Base-by-base conservation (phyloP, 1,284 basidiomycete species). In the Apiotrichum veenhuisii region DNA sequence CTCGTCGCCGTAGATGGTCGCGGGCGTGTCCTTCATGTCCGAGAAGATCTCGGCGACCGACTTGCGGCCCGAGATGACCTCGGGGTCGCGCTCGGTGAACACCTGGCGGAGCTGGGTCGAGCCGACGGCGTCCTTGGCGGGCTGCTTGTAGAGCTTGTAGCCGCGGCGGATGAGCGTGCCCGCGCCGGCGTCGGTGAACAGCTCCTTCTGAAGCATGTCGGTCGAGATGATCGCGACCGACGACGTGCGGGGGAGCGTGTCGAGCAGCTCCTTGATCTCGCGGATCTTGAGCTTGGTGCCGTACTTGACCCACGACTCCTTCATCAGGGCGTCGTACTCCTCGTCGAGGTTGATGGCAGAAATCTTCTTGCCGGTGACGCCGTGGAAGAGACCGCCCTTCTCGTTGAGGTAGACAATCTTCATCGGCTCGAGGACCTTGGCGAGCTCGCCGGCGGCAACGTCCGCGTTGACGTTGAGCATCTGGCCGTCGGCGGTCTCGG, bases 371-470 rank as follows among this genome's bases (percentile, higher is more conserved):
- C 91, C 91, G 22, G 92, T 92, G 46, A 96, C 87, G 61, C 95
- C 95, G 74, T 99, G 96, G 85, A 88, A 97, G 64, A 99, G 81
- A 52, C 96, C 95, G 58, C 95, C 95, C 81, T 98, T 98, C 72
- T 98, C 96, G 76, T 97, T 97, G 72, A 99, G 79, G 80, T 94
- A 98, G 53, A 99, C 95, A 62, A 98, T 98, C 82, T 98, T 99
- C 80, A 94, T 85, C n/a, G 93, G 93, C 59, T 97, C 93, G 44
- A 97, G 82, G 70, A 96, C 93, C 79, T 96, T 95, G 12, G 93
- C 88, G 30, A 97, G 84, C 77, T 97, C 93, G 49, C 92, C 93
- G 3, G 94, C 93, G 15, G 93, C 94, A 63, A 97, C 89, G 73
- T 97, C 93, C 17, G 93, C 93, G 73, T 97, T 97, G 74, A 97